A percentile compares a stretch with the other conserved stretches of the same genome.
These are phyloP conservation scores for Fusarium virguliforme DNA, from an alignment of 2,329 filamentous ascomycete genomes.

Conservation along the genomic window DNA sequence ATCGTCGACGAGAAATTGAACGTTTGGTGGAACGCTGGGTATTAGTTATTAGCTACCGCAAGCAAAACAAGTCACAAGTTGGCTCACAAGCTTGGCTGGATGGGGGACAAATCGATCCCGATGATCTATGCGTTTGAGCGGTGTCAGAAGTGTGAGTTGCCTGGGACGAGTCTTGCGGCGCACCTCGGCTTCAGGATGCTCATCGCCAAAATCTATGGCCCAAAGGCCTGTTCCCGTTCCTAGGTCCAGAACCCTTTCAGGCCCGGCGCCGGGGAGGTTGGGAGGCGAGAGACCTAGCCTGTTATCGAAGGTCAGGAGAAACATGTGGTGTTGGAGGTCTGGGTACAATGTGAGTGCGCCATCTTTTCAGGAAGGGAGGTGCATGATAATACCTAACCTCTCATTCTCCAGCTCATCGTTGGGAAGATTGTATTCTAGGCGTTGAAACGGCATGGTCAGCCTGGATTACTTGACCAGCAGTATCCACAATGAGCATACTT, in stretches of 20 bases:
- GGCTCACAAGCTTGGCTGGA: not conserved
- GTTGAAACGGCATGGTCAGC: not conserved
- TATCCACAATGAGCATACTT: not conserved
- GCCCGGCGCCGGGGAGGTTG: not conserved
- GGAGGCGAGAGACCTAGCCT: constrained; percentile 3
- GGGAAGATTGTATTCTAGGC: constrained; percentile 1
- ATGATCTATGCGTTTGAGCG: not conserved
- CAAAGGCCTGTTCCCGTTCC: constrained; percentile 3
- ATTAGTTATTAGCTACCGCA: not conserved
- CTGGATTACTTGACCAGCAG: rapidly evolving
- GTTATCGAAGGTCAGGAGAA: constrained; percentile 7
- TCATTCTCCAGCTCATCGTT: constrained; percentile 12
- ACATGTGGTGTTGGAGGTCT: constrained; percentile 8
- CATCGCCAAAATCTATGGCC: constrained; percentile 8
- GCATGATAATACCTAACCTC: not conserved
- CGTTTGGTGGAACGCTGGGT: constrained; percentile 6
- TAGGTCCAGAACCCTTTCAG: not conserved
- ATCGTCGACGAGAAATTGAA: constrained; percentile 7
- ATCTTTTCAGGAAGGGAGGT: not conserved
- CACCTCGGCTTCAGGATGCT: not conserved
- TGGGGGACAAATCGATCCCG: constrained; percentile 4
- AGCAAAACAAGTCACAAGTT: not conserved
- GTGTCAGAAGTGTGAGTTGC: not conserved
- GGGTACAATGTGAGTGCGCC: not conserved
- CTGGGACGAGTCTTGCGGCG: not conserved